A percentile compares a stretch with the other conserved stretches of the same genome.
These are phyloP conservation scores for Hypoxylon sp. DNA, from an alignment of 2,329 filamentous ascomycete genomes.

Conservation along the genomic window DNA sequence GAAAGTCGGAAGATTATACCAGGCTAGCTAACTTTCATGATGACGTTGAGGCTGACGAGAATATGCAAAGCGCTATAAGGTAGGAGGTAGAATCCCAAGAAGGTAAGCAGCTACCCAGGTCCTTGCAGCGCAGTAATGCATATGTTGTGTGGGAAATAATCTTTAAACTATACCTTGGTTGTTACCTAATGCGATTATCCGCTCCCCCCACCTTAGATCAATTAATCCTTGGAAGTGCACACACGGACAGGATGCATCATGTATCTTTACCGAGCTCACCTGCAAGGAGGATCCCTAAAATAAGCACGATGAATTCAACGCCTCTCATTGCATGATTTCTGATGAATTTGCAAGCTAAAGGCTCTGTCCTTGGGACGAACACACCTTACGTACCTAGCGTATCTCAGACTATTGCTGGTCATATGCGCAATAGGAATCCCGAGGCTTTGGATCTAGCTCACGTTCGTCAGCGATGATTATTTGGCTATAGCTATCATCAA, in stretches of 20 bases:
- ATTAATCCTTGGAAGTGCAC: not conserved
- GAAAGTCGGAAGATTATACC: constrained; percentile 1
- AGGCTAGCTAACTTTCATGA: constrained; percentile 3
- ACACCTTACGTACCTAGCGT: not conserved
- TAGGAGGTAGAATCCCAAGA: constrained; percentile 10
- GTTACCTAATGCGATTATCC: constrained; percentile 27
- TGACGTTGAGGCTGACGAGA: constrained; percentile 25
- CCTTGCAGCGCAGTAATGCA: too few relatives aligned
- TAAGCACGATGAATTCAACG: not conserved
- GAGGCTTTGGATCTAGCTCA: constrained; percentile 24
- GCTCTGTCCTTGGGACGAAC: not conserved
- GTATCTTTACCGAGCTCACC: not conserved
- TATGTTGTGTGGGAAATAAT: too few relatives aligned
- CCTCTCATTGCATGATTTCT: constrained; percentile 1
- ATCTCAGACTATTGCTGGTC: constrained; percentile 1
- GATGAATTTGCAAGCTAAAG: not conserved
- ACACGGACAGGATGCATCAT: not conserved
- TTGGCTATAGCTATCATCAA: constrained; percentile 10
- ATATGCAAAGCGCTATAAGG: constrained; percentile 9
- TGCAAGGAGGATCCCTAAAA: not conserved
- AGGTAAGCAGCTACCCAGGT: constrained; percentile 21
- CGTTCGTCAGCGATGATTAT: constrained; percentile 6
- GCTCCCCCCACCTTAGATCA: constrained; percentile 21
- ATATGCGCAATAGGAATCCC: constrained; percentile 24
- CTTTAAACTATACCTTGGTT: not conserved